These are phyloP conservation scores for Keithomyces neogunnii DNA, from an alignment of 2,329 filamentous ascomycete species.

Conservation along the genomic window DNA sequence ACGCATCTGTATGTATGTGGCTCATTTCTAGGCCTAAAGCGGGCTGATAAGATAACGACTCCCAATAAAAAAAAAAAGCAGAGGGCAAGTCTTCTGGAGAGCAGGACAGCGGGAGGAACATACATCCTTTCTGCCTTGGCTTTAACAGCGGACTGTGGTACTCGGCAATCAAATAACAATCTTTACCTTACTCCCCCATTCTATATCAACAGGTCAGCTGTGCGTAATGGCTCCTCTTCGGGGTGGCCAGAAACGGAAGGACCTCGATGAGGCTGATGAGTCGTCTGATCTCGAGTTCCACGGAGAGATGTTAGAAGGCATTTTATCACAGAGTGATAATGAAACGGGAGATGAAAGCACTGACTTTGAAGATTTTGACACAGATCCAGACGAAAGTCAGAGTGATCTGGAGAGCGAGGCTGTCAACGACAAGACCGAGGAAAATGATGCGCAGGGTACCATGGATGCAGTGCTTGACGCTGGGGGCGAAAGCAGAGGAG, in stretches of 20 bases:
- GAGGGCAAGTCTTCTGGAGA: not conserved
- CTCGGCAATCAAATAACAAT: too few relatives aligned
- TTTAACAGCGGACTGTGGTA: too few relatives aligned
- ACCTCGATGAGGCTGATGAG: conserved; percentile 44
- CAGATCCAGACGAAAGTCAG: not conserved
- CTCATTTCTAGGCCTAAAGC: too few relatives aligned
- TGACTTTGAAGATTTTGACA: conserved; percentile 7
- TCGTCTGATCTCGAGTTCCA: conserved; percentile 45
- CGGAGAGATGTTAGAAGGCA: conserved; percentile 44
- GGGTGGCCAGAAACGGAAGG: conserved; percentile 54
- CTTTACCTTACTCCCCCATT: too few relatives aligned
- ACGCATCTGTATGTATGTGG: too few relatives aligned
- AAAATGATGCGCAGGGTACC: not conserved
- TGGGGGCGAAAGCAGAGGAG: not conserved
- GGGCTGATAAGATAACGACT: conserved; percentile 2
- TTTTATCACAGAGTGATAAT: conserved; percentile 42
- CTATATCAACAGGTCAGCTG: not conserved
- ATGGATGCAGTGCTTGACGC: not conserved
- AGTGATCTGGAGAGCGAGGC: conserved; percentile 5
- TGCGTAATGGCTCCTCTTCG: conserved; percentile 11
- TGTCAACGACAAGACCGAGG: not conserved
- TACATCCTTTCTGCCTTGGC: too few relatives aligned
- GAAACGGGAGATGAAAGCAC: conserved; percentile 18
- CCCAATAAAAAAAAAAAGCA: not conserved
- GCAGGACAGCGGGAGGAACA: not conserved